Base-by-base conservation (phyloP, 2,329 filamentous ascomycete genomes). In the Colletotrichum somersetense region DNA sequence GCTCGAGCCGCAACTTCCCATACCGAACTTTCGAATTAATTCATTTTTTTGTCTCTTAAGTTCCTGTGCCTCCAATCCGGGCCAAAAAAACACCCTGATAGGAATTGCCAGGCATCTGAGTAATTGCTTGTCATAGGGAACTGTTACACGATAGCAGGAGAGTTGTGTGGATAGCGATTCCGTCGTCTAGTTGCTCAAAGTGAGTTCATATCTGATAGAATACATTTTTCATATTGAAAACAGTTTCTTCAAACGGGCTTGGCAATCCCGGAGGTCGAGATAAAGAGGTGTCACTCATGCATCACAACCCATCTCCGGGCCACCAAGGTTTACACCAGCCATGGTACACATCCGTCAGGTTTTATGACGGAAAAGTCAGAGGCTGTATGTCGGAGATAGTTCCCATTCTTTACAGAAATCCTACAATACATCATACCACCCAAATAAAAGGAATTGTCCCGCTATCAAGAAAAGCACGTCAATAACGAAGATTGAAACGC, bases 231-330 rank as follows among this genome's bases (percentile, higher is more conserved):
- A 42, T 18, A 42, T 12, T 16, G 14, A 18, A 42, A 42, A 6
- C 16, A 42, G 14, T 18, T 42, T 44, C 14, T 42, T 18, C 5
- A 5, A 16, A 6, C 42, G 6, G 20, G 11, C 44, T 46, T 10
- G 4, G 30, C 4, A 4, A 30, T 30, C 4, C 30, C 30, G 30
- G 86, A 82, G 42, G 16, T 1, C 20, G 20, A 44, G n/a, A 50
- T 14, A 50, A 5, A 23, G 6, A 14, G 30, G 30, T 30, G 4
- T 30, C 30, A 23, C n/a, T 14, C n/a, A 11, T 11, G 12, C 5
- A 14, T 26, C 46, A 5, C 48, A 50, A 12, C 10, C n/a, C 11
- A 26, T 50, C 2, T 26, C 12, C 14, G 4, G 12, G 10, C 5
- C 5, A 52, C 1, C 5, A 52, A 30, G 23, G 14, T 52, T 52